phyloP scores from a whole-genome alignment of 2,329 filamentous ascomycete species.

The Xylariaceae sp. region DNA sequence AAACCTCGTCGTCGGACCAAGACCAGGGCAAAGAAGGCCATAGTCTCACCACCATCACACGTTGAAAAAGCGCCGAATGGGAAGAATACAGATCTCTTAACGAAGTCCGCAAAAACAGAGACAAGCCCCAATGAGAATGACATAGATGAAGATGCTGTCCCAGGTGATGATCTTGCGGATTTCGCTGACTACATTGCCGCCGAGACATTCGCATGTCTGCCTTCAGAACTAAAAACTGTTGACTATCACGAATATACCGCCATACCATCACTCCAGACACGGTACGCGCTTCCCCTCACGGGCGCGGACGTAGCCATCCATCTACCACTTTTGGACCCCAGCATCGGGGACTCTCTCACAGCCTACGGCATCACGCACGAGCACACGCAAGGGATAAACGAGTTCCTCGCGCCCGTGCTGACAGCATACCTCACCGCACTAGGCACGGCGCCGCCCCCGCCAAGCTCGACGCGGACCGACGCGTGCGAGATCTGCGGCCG shows the following conservation, averaged over 20 bases:
- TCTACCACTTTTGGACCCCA: conserved; percentile 61
- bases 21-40: conserved; percentile 40
- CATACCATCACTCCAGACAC: conserved; percentile 53
- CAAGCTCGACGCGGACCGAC: conserved; percentile 59
- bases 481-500: conserved; percentile 80
- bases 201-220: conserved; percentile 71
- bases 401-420: conserved; percentile 69
- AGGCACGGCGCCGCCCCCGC: conserved; percentile 68
- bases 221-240: conserved; percentile 63
- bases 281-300: conserved; percentile 64
- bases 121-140: conserved; percentile 21
- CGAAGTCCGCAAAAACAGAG: background rate
- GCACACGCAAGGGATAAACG: conserved; percentile 49
- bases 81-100: background rate
- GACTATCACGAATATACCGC: conserved; percentile 63
- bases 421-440: conserved; percentile 64
- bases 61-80: background rate
- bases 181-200: conserved; percentile 81
- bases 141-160: conserved; percentile 31
- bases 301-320: conserved; percentile 55
- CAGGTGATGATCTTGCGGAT: conserved; percentile 73
- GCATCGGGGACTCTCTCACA: conserved; percentile 68
- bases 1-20: conserved; percentile 54
- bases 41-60: conserved; percentile 10
- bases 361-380: conserved; percentile 69